Conservation (phyloP, 2,329 filamentous ascomycete species). For the Ophiostoma angusticollis region DNA sequence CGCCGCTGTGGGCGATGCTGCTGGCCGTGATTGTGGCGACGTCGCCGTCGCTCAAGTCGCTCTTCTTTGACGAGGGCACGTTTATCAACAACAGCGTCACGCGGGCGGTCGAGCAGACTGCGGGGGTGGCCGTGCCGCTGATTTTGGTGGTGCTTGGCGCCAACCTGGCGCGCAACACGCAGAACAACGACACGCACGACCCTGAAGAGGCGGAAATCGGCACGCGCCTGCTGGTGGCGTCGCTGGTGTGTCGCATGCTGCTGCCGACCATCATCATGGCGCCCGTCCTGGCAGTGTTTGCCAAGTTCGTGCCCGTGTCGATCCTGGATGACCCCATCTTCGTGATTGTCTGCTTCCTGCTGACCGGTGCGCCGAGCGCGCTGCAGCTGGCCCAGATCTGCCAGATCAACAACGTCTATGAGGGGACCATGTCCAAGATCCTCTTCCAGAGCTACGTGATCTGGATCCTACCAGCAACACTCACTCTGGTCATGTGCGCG, state of each 20-base stretch:
- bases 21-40: conserved; percentile 83
- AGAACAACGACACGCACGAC: conserved; percentile 53
- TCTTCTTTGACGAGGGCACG: conserved; percentile 81
- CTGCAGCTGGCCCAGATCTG: conserved; percentile 95
- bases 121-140: conserved; percentile 82
- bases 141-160: conserved; percentile 93
- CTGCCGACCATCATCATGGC: conserved; percentile 87
- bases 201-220: conserved; percentile 57
- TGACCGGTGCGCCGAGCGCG: conserved; percentile 85
- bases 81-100: conserved; percentile 92
- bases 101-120: conserved; percentile 70
- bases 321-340: conserved; percentile 98
- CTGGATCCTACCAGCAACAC: conserved; percentile 89
- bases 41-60: conserved; percentile 63
- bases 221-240: conserved; percentile 71
- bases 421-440: conserved; percentile 83
- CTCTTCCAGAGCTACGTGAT: conserved; percentile 95
- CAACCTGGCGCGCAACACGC: conserved; percentile 84
- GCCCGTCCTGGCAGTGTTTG: conserved; percentile 70
- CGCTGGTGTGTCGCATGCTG: conserved; percentile 80
- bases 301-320: conserved; percentile 83
- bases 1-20: conserved; percentile 94
- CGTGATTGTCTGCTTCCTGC: conserved; percentile 91
- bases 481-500: conserved; percentile 80
- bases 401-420: conserved; percentile 94